A percentile compares a stretch with the other conserved stretches of the same genome.
Evolutionary conservation across 139 green algal species (phyloP).

Genomic region (Micractinium conductrix): DNA sequence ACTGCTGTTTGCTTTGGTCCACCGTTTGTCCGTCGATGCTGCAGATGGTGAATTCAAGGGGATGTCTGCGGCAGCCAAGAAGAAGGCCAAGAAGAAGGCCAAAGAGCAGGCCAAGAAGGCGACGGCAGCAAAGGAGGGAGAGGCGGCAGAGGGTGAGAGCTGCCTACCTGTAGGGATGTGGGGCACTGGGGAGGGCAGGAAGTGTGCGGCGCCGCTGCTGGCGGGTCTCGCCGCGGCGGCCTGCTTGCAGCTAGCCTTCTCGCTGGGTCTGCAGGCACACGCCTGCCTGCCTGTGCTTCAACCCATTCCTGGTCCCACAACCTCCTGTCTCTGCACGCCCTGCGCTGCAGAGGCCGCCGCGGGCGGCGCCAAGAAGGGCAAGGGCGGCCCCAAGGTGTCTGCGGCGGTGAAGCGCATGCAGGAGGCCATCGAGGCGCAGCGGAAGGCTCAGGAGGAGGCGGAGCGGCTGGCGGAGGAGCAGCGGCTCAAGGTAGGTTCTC

Average conservation of each 20-base stretch:
- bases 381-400: constrained; percentile 70
- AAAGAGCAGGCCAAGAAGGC: constrained; percentile 70
- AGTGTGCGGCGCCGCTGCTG: neutral
- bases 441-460: constrained; percentile 72
- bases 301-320: too few relatives aligned
- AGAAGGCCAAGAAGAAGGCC: constrained; percentile 68
- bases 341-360: constrained; percentile 30
- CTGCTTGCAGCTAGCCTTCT: too few relatives aligned
- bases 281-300: neutral
- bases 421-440: constrained; percentile 76
- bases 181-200: neutral
- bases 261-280: neutral
- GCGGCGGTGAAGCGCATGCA: constrained; percentile 78
- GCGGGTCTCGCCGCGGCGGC: too few relatives aligned
- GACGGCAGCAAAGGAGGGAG: constrained; percentile 39
- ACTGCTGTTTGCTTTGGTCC: too few relatives aligned
- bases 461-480: constrained; percentile 60
- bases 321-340: too few relatives aligned
- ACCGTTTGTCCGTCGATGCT: too few relatives aligned
- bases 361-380: constrained; percentile 59
- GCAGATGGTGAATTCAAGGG: too few relatives aligned
- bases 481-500: constrained; percentile 25
- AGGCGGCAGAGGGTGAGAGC: constrained; percentile 27
- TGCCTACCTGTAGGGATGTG: too few relatives aligned
- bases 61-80: constrained; percentile 62